These are phyloP conservation scores for Cardiospermum halicacabum DNA, from an alignment of 345 rosid genomes.

Conservation along the genomic window DNA sequence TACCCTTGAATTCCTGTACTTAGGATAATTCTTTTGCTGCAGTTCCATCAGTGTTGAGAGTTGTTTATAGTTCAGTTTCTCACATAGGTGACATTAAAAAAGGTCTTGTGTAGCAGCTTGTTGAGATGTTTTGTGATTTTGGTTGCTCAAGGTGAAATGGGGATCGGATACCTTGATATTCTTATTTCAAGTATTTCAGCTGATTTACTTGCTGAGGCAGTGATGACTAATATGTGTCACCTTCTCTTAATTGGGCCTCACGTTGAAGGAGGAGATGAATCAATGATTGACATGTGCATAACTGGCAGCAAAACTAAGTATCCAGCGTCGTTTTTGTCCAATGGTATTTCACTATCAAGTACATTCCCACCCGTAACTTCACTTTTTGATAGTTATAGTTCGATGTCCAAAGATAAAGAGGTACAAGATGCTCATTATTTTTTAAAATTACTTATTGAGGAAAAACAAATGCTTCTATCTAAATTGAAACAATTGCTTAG, in stretches of 20 bases:
- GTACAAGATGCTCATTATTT: slow-evolving; percentile 18
- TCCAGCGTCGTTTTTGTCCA: slow-evolving; percentile 65
- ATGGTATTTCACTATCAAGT: slow-evolving; percentile 72
- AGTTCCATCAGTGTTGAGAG: too few relatives aligned
- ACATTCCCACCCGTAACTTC: slow-evolving; percentile 73
- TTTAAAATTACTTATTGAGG: neutral
- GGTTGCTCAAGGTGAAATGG: slow-evolving; percentile 97
- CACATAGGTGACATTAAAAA: slow-evolving; percentile 43
- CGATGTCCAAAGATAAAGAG: slow-evolving; percentile 34
- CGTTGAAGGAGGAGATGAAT: slow-evolving; percentile 55
- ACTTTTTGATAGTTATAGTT: slow-evolving; percentile 31
- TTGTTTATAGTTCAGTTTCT: too few relatives aligned
- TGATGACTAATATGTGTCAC: slow-evolving; percentile 89
- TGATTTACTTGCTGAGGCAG: slow-evolving; percentile 94
- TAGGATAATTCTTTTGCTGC: too few relatives aligned
- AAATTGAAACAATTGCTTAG: slow-evolving; percentile 4
- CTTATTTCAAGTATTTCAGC: slow-evolving; percentile 91
- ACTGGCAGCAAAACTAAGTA: slow-evolving; percentile 65
- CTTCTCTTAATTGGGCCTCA: slow-evolving; percentile 44
- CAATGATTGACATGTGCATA: slow-evolving; percentile 53
- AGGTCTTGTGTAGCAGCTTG: slow-evolving; percentile 90
- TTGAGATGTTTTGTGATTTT: slow-evolving; percentile 87
- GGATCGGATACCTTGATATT: slow-evolving; percentile 75
- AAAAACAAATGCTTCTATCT: neutral
- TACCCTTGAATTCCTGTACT: too few relatives aligned